Percentiles rank a stretch among this genome's conserved stretches.
Evolutionary conservation across 2,329 filamentous ascomycete genomes (phyloP).

Genomic region (Grosmannia penicillata): DNA sequence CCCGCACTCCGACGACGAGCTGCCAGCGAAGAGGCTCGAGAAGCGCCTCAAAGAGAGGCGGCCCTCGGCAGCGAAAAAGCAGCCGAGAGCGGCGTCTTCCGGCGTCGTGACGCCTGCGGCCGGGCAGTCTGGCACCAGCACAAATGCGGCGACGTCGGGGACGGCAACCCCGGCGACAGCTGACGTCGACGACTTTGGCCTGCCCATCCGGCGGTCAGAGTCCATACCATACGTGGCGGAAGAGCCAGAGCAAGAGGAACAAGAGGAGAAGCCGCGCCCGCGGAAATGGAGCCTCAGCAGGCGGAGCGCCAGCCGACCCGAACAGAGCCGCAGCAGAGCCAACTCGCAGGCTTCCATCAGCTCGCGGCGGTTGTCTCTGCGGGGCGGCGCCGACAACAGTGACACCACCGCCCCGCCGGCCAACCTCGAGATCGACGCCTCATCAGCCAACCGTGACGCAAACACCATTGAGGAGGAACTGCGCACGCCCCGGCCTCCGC

Average conservation of each 20-base stretch:
- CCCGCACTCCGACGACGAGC: slow-evolving; percentile 2
- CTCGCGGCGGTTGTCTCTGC: slow-evolving; percentile 4
- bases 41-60: slow-evolving; percentile 1
- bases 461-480: slow-evolving; percentile 11
- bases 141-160: background rate
- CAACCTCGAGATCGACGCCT: background rate
- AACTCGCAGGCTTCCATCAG: slow-evolving; percentile 9
- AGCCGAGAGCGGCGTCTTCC: background rate
- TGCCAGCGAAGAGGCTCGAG: slow-evolving; percentile 7
- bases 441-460: background rate
- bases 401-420: background rate
- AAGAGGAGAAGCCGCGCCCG: slow-evolving; percentile 1
- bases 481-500: slow-evolving; percentile 14
- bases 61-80: background rate
- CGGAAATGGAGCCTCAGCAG: slow-evolving; percentile 6
- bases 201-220: slow-evolving; percentile 39
- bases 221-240: slow-evolving; percentile 17
- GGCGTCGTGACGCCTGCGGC: background rate
- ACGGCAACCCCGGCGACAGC: background rate
- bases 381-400: slow-evolving; percentile 1
- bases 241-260: background rate
- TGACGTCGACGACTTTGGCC: slow-evolving; percentile 58
- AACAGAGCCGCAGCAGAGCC: slow-evolving; percentile 3
- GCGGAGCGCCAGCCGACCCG: slow-evolving; percentile 7
- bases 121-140: background rate